Base-by-base conservation (phyloP, 345 rosid genomes). In the Eucalyptus sideroxylon region DNA sequence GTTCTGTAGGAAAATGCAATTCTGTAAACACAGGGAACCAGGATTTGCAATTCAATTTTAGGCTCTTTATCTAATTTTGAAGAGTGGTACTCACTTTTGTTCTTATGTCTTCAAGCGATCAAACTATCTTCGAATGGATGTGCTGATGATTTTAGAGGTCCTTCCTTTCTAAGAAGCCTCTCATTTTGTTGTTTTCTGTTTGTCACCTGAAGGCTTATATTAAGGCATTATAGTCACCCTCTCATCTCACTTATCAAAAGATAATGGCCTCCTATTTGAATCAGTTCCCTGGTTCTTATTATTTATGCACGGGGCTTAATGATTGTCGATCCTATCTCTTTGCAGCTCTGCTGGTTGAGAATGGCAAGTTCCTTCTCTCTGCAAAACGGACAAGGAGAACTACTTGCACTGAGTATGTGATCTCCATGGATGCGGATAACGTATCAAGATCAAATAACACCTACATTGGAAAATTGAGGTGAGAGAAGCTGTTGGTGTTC, bases 361-460 rank as follows among this genome's bases (percentile, higher is more conserved):
- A 95, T 89, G 99, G 99, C n/a, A 97, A 96, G 94, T 97, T 96
- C 88, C 97, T 96, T 92, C 96, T 96, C 65, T 96, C 99, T 34
- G 99, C 99, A 3, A 97, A 97, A 92, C 95, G 98, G 47, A 96
- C 96, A 44, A 90, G 98, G 91, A 95, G 98, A 94, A 96, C 98
- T 86, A 95, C 99, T 17, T 93, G 96, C 96, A 96, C 99, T 0
- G 99, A 97, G 94, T 97, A 97, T 86, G 96, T 97, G 42, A 94
- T 97, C 93, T 96, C 99, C 51, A 96, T 96, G 96, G 96, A 96
- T 86, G 97, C 97, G 1, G 99, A 95, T 89, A 96, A 94, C 85
- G 95, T 96, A 89, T 96, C 99, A 8, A 95, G 98, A 92, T 96
- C 99, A 89, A 96, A 97, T 92, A 94, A 93, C 91, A 95, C 96